Evolutionary conservation across 2,329 filamentous ascomycete species (phyloP).

Genomic region (Diaporthe vaccinii): DNA sequence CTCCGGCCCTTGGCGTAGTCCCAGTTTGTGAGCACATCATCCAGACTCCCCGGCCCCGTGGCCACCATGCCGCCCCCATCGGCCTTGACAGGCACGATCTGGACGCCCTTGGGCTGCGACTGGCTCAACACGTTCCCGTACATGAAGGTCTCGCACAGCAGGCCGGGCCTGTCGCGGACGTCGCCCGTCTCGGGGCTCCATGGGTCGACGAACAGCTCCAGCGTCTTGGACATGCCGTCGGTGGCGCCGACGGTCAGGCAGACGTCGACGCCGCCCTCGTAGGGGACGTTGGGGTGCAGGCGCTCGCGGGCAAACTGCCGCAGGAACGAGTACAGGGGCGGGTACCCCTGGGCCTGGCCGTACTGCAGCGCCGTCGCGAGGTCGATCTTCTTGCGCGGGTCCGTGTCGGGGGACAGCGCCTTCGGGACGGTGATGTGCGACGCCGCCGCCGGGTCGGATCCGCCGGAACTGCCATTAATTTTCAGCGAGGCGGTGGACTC

Average conservation of each 20-base stretch:
- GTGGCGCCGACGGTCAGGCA: constrained; percentile 86
- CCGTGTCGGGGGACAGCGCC: constrained; percentile 63
- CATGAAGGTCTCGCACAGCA: constrained; percentile 84
- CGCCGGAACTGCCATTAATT: constrained; percentile 41
- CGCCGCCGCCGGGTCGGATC: constrained; percentile 49
- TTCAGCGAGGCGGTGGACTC: constrained; percentile 43
- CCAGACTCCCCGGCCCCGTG: constrained; percentile 78
- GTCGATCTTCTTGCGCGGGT: constrained; percentile 81
- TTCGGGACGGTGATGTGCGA: constrained; percentile 80
- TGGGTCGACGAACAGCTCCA: constrained; percentile 81
- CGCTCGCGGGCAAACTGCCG: constrained; percentile 82
- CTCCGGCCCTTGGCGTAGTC: constrained; percentile 79
- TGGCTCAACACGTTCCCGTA: constrained; percentile 84
- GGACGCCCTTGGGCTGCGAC: constrained; percentile 76
- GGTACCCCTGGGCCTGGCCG: constrained; percentile 85
- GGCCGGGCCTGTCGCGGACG: constrained; percentile 77
- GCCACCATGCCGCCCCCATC: constrained; percentile 86
- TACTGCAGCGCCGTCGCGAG: constrained; percentile 88
- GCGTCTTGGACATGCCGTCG: constrained; percentile 84
- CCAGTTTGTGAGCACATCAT: constrained; percentile 87
- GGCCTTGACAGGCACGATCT: constrained; percentile 79
- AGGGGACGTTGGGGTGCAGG: constrained; percentile 86
- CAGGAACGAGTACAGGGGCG: constrained; percentile 82
- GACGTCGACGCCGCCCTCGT: constrained; percentile 81
- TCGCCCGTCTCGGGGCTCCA: constrained; percentile 80